These are phyloP conservation scores for Aspergillus nanangensis DNA, from an alignment of 495 filamentous ascomycete species.

Conservation along the genomic window DNA sequence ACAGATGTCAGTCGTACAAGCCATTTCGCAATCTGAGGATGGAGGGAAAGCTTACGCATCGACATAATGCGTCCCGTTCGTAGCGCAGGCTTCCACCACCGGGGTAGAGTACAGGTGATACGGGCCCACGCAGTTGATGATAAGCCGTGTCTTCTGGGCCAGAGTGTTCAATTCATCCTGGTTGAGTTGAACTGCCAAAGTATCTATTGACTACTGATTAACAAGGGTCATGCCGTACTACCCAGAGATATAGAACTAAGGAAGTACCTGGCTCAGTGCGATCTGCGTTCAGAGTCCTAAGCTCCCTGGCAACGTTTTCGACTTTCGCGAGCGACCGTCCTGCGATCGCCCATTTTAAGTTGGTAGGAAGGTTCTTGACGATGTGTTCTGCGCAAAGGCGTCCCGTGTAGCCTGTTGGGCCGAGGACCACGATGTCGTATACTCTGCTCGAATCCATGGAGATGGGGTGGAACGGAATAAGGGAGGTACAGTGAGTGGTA, in stretches of 20 bases:
- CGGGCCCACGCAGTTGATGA: conserved; percentile 85
- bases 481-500: too few species aligned
- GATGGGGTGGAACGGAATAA: background rate
- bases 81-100: conserved; percentile 84
- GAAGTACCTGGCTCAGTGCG: conserved; percentile 59
- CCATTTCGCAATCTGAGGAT: background rate
- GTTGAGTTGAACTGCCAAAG: conserved; percentile 62
- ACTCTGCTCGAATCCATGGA: conserved; percentile 45
- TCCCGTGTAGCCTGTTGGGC: conserved; percentile 86
- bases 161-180: conserved; percentile 59
- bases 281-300: conserved; percentile 64
- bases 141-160: conserved; percentile 66
- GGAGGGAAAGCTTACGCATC: conserved; percentile 50
- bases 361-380: conserved; percentile 64
- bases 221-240: conserved; percentile 7
- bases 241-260: conserved; percentile 2
- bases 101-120: conserved; percentile 73
- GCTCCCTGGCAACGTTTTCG: conserved; percentile 57
- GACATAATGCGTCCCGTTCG: conserved; percentile 85
- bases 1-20: conserved; percentile 8
- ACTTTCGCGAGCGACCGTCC: conserved; percentile 76
- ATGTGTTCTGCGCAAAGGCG: conserved; percentile 75
- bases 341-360: conserved; percentile 85
- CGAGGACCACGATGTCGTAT: conserved; percentile 82
- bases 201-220: conserved; percentile 33